Percentiles rank a stretch among this genome's conserved stretches.
These are phyloP conservation scores for Drechmeria coniospora DNA, from an alignment of 2,329 filamentous ascomycete genomes.

Conservation along the genomic window DNA sequence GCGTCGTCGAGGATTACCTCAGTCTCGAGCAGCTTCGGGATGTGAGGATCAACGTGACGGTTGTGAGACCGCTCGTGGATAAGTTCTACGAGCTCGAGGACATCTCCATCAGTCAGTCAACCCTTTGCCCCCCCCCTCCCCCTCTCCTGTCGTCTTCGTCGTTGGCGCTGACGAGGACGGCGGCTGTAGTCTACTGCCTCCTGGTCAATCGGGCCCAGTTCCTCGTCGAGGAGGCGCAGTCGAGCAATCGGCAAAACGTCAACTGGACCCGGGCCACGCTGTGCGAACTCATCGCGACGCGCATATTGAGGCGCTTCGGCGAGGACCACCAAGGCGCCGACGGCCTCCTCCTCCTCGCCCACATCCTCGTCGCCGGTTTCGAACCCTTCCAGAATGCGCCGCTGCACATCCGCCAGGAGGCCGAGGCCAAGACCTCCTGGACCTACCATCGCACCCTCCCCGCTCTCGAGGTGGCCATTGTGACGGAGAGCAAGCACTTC, in stretches of 20 bases:
- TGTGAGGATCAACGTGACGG: slow-evolving; percentile 65
- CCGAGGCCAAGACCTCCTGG: slow-evolving; percentile 31
- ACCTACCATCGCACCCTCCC: slow-evolving; percentile 47
- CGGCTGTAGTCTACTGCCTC: slow-evolving; percentile 70
- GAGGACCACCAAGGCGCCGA: slow-evolving; percentile 59
- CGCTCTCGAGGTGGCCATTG: slow-evolving; percentile 67
- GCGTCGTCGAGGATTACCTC: slow-evolving; percentile 46
- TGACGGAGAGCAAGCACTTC: slow-evolving; percentile 68
- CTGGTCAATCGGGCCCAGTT: slow-evolving; percentile 73
- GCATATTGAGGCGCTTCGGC: slow-evolving; percentile 62
- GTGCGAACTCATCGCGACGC: slow-evolving; percentile 66
- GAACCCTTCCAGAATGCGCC: slow-evolving; percentile 77
- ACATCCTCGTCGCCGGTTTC: slow-evolving; percentile 70
- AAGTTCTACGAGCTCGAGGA: slow-evolving; percentile 67
- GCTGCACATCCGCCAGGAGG: slow-evolving; percentile 44
- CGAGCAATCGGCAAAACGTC: slow-evolving; percentile 67
- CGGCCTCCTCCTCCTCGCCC: slow-evolving; percentile 58
- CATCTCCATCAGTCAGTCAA: slow-evolving; percentile 51
- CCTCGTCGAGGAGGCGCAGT: slow-evolving; percentile 58
- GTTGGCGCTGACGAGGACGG: too few species aligned
- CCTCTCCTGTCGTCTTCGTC: too few species aligned
- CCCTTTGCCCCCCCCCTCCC: background rate
- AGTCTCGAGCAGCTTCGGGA: slow-evolving; percentile 65
- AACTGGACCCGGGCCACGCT: slow-evolving; percentile 62
- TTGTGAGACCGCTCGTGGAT: slow-evolving; percentile 71